phyloP scores from a whole-genome alignment of 495 filamentous ascomycete species.

The Penicillium cinerascens region DNA sequence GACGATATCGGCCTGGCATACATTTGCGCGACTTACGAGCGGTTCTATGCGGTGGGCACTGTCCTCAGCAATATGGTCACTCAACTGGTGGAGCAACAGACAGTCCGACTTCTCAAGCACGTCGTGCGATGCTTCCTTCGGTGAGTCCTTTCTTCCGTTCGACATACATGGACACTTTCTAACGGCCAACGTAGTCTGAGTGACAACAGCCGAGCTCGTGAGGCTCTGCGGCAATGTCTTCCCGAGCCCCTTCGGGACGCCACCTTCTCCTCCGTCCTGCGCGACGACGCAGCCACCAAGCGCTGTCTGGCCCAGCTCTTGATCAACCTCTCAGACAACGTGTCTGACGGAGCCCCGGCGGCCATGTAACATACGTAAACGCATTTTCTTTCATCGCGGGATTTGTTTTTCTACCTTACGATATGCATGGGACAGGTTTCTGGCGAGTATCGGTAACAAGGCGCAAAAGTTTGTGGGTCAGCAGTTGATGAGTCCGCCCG shows the following conservation, averaged over 20 bases:
- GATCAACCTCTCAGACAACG: slow-evolving; percentile 94
- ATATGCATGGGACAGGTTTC: slow-evolving; percentile 50
- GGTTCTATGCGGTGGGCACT: slow-evolving; percentile 98
- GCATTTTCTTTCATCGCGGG: slow-evolving; percentile 39
- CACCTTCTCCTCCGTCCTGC: slow-evolving; percentile 93
- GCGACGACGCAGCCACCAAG: slow-evolving; percentile 97
- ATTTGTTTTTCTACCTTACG: slow-evolving; percentile 37
- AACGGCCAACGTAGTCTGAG: slow-evolving; percentile 60
- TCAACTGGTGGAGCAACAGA: slow-evolving; percentile 96
- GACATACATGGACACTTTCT: slow-evolving; percentile 4
- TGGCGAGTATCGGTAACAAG: slow-evolving; percentile 47
- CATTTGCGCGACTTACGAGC: slow-evolving; percentile 97
- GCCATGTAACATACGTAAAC: slow-evolving; percentile 47
- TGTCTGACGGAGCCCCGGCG: slow-evolving; percentile 58
- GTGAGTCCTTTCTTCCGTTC: slow-evolving; percentile 43
- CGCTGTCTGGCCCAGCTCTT: slow-evolving; percentile 93
- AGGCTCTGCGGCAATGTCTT: slow-evolving; percentile 93
- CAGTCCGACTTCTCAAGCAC: slow-evolving; percentile 92
- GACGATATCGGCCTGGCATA: slow-evolving; percentile 98
- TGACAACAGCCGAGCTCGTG: slow-evolving; percentile 93
- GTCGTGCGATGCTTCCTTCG: slow-evolving; percentile 96
- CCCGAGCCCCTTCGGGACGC: slow-evolving; percentile 95
- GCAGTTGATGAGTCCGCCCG: slow-evolving; percentile 13
- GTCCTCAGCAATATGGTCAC: slow-evolving; percentile 98
- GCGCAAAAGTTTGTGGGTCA: slow-evolving; percentile 38